Evolutionary conservation across 225 moss, liverwort and hornwort species (phyloP), one percentile per base, ranked within the genome.

Genomic region (Bryoerythrophyllum caledonicum): DNA sequence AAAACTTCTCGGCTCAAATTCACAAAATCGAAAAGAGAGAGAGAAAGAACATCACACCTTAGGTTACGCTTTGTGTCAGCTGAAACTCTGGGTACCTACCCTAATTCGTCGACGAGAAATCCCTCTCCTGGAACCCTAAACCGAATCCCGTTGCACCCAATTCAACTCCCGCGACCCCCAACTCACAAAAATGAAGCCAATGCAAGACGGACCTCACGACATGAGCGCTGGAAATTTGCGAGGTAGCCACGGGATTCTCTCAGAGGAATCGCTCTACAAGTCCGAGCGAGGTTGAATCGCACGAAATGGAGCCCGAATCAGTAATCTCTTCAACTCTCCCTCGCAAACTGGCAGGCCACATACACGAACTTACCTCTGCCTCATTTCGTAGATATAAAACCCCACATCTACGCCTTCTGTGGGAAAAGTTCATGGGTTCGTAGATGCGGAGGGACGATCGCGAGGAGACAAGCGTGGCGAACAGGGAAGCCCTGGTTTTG

Each of bases 321-420:
- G n/a, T n/a, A n/a, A n/a, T 9, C 46, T 73, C 21, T 23, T 32
- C 4, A 6, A 17, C 15, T 25, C 25, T 25, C 25, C 26, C 54
- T 63, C 64, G 63, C 72, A 67, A 54, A 44, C 19, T 73, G 20
- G 77, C 68, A 68, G n/a, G 82, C 82, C 73, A 68, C 77, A 63
- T 55, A 23, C 62, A 32, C 24, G 65, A 25, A 44, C 38, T 69
- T 30, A 24, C 23, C 25, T 27, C n/a, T 8, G 12, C 23, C 34
- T 2, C 5, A 2, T 21, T n/a, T 38, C 3, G 11, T 74, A 78
- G 74, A 74, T 48, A 63, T 6, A 0, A 0, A 0, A 0, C 0
- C 0, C 13, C 0, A 0, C 13, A 35, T 81, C 67, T 66, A 68
- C 0, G 0, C 0, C 0, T 0, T 0, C 0, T 7, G 7, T 56